Evolutionary conservation across 352 stramenopile species (phyloP).

Genomic region (Paralagenidium karlingii): DNA sequence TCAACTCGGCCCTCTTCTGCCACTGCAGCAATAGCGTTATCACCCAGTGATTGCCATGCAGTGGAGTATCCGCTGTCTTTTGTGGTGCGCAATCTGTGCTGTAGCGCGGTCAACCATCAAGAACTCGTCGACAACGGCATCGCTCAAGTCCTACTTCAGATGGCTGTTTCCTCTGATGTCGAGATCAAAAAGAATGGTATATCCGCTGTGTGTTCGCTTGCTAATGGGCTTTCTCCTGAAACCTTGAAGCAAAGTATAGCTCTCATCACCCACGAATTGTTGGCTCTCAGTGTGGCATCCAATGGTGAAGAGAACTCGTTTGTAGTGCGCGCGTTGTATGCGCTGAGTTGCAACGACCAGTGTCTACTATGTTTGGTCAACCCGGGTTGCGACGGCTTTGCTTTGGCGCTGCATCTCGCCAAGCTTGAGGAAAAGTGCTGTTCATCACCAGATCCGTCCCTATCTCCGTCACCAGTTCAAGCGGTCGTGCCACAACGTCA

Average conservation of each 20-base stretch:
- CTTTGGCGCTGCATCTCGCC: too few relatives aligned
- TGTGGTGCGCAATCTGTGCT: slow-evolving; percentile 55
- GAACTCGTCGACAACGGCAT: slow-evolving; percentile 43
- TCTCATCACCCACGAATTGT: slow-evolving; percentile 35
- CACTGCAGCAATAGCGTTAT: too few relatives aligned
- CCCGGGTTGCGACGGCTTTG: too few relatives aligned
- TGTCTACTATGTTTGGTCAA: slow-evolving; percentile 28
- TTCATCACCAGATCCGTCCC: too few relatives aligned
- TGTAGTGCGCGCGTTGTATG: slow-evolving; percentile 53
- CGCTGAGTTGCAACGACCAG: slow-evolving; percentile 60
- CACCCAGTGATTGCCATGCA: neutral
- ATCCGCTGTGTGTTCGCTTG: slow-evolving; percentile 46
- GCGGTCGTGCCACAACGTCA: too few relatives aligned
- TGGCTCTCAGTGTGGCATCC: slow-evolving; percentile 22
- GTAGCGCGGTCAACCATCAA: slow-evolving; percentile 60
- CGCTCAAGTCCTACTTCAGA: slow-evolving; percentile 40
- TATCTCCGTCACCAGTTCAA: too few relatives aligned
- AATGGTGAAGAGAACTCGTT: slow-evolving; percentile 26
- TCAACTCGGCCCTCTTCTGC: too few relatives aligned
- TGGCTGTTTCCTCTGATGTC: slow-evolving; percentile 31
- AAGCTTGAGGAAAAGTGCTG: too few relatives aligned
- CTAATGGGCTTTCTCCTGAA: too few relatives aligned
- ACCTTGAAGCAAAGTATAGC: too few relatives aligned
- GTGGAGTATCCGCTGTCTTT: slow-evolving; percentile 50
- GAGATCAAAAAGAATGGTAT: slow-evolving; percentile 56